A percentile compares a stretch with the other conserved stretches of the same genome.
Conservation (phyloP, 768 basidiomycete genomes). For the Ramaria rubella region DNA sequence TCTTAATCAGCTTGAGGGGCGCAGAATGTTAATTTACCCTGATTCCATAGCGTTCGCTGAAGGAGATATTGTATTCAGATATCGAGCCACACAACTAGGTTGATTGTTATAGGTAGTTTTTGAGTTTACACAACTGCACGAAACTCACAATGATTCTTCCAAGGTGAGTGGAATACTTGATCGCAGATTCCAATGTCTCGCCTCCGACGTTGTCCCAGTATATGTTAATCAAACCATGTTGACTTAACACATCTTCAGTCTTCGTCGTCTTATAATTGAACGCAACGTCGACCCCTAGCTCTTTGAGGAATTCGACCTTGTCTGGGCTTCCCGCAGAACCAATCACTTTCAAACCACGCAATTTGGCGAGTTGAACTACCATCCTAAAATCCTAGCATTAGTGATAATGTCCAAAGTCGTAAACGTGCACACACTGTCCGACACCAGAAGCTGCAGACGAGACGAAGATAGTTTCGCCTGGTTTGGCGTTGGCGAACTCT, state of each 20-base stretch:
- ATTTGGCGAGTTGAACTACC: conserved; percentile 35
- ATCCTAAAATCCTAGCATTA: neutral
- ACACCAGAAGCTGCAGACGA: neutral
- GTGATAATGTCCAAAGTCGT: neutral
- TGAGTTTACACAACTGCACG: too few relatives aligned
- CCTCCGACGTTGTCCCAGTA: conserved; percentile 28
- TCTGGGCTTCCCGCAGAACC: conserved; percentile 34
- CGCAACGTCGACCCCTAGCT: conserved; percentile 30
- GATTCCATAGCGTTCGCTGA: conserved; percentile 12
- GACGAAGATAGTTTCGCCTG: conserved; percentile 4
- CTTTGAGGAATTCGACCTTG: conserved; percentile 32
- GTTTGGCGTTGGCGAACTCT: neutral
- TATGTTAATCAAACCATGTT: conserved; percentile 28
- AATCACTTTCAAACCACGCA: conserved; percentile 34
- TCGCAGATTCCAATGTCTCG: conserved; percentile 48
- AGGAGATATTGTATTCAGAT: conserved; percentile 23
- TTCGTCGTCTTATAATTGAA: conserved; percentile 30
- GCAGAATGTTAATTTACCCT: conserved; percentile 33
- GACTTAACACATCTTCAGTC: conserved; percentile 25
- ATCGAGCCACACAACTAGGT: too few relatives aligned
- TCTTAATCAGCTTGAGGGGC: conserved; percentile 33
- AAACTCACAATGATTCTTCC: too few relatives aligned
- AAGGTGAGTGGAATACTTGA: conserved; percentile 36
- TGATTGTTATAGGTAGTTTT: too few relatives aligned
- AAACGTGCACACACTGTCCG: neutral